phyloP scores from a whole-genome alignment of 345 rosid species.

The Arabidopsis suecica region DNA sequence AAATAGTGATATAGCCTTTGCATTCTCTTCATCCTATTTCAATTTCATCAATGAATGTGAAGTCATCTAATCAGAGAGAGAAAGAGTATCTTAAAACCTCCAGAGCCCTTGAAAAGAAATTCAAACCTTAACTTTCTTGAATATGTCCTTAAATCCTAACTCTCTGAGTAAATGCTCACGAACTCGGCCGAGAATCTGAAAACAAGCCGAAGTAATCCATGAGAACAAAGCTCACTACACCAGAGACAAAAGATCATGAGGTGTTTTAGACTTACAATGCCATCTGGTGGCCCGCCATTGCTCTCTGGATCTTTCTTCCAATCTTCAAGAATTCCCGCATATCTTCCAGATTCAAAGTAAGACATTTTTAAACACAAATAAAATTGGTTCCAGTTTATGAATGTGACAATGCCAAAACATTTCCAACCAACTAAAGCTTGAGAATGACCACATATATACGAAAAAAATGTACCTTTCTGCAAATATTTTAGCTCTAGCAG shows the following conservation, averaged over 20 bases:
- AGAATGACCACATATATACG: background rate
- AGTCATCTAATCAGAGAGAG: constrained; percentile 22
- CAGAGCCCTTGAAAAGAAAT: background rate
- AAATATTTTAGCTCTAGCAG: constrained; percentile 69
- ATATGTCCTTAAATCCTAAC: constrained; percentile 90
- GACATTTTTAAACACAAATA: constrained; percentile 9
- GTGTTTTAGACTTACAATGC: constrained; percentile 60
- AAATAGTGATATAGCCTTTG: constrained; percentile 90
- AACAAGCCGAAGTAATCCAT: constrained; percentile 21
- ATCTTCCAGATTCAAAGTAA: constrained; percentile 54
- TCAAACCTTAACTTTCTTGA: constrained; percentile 93
- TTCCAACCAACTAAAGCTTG: background rate
- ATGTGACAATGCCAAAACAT: constrained; percentile 17
- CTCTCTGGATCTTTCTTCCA: constrained; percentile 92
- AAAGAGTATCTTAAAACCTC: constrained; percentile 4
- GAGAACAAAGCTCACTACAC: constrained; percentile 30
- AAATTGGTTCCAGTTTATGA: constrained; percentile 8
- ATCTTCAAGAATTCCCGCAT: constrained; percentile 75
- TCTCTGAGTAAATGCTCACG: constrained; percentile 91
- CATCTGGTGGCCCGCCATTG: constrained; percentile 93
- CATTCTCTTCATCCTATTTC: constrained; percentile 91
- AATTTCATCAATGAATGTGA: constrained; percentile 18
- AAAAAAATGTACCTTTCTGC: constrained; percentile 61
- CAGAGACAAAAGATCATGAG: background rate
- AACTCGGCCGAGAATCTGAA: constrained; percentile 84